Conservation (phyloP, 2,329 filamentous ascomycete species). For the Penicillium sp. region DNA sequence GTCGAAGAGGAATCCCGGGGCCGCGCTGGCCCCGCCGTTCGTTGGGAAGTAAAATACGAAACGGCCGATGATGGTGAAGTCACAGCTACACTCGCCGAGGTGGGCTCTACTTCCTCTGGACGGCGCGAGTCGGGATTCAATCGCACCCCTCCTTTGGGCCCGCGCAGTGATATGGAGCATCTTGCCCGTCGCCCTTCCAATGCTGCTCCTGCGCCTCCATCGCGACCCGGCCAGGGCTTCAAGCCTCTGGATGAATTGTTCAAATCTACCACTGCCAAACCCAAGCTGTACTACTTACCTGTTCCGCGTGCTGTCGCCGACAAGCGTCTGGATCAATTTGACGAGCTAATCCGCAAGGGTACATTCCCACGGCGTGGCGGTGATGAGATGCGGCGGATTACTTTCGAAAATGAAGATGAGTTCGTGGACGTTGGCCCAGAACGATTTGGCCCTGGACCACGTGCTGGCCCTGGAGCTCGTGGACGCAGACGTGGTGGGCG, state of each 20-base stretch:
- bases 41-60: constrained; percentile 72
- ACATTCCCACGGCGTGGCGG: constrained; percentile 37
- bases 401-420: constrained; percentile 62
- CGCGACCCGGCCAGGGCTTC: constrained; percentile 45
- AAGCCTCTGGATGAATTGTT: constrained; percentile 60
- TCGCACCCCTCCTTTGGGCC: constrained; percentile 30
- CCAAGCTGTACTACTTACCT: constrained; percentile 62
- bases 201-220: constrained; percentile 20
- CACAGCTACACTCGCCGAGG: constrained; percentile 56
- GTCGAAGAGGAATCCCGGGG: constrained; percentile 56
- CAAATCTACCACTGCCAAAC: constrained; percentile 57
- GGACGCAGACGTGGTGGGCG: constrained; percentile 36
- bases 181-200: constrained; percentile 27
- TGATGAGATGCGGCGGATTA: constrained; percentile 65
- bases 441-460: constrained; percentile 38
- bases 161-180: constrained; percentile 24
- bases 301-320: constrained; percentile 62
- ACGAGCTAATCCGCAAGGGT: constrained; percentile 42
- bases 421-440: constrained; percentile 72
- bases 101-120: constrained; percentile 30
- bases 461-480: constrained; percentile 22
- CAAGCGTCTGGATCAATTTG: constrained; percentile 60
- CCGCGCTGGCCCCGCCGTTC: constrained; percentile 44
- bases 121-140: constrained; percentile 28
- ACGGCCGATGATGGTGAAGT: constrained; percentile 55